Evolutionary conservation across 257 asterid genomes (phyloP).

Genomic region (Solanum pinnatisectum): DNA sequence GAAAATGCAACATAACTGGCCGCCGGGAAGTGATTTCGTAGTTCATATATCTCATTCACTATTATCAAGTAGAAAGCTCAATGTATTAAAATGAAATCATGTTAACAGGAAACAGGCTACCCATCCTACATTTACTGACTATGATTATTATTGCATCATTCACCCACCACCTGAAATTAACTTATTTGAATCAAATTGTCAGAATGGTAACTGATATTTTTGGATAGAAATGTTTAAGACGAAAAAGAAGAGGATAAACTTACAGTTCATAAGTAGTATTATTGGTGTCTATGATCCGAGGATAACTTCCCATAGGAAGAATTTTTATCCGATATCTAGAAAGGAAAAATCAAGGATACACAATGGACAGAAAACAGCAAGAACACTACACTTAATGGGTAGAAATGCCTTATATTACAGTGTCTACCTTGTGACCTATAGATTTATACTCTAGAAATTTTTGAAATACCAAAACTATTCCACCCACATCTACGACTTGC

Average conservation of each 20-base stretch:
- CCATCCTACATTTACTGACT: neutral
- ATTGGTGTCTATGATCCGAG: constrained; percentile 86
- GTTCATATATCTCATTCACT: neutral
- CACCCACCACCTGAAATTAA: neutral
- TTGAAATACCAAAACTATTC: neutral
- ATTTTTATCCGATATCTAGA: constrained; percentile 83
- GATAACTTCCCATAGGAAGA: constrained; percentile 98
- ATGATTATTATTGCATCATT: neutral
- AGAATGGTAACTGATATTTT: neutral
- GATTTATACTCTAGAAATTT: neutral
- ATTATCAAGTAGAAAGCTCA: neutral
- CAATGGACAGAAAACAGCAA: constrained; percentile 1
- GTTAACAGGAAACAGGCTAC: neutral
- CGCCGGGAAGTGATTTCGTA: neutral
- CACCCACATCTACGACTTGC: neutral
- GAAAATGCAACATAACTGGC: neutral
- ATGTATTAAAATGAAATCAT: neutral
- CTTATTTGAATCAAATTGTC: neutral
- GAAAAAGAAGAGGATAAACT: constrained; percentile 15
- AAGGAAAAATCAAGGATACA: neutral
- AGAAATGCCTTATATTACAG: neutral
- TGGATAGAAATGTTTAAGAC: neutral
- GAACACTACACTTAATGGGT: neutral
- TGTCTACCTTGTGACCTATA: neutral
- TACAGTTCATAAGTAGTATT: constrained; percentile 90